A percentile compares a stretch with the other conserved stretches of the same genome.
These are phyloP conservation scores for Murraya koenigii DNA, from an alignment of 345 rosid species.

Conservation along the genomic window DNA sequence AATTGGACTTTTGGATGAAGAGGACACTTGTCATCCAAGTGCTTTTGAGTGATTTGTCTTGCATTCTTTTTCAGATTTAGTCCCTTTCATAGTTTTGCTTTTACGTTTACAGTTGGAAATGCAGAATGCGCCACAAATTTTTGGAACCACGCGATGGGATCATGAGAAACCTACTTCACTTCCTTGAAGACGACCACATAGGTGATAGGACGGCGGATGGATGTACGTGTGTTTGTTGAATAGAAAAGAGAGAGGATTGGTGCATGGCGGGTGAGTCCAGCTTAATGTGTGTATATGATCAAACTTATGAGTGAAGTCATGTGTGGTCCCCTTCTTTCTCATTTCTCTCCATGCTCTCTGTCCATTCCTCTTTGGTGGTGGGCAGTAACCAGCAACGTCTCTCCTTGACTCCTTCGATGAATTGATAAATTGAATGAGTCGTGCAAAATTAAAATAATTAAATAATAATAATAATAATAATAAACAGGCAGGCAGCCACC, in stretches of 20 bases:
- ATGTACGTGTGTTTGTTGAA: too few species aligned
- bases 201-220: not conserved
- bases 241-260: not conserved
- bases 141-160: not conserved
- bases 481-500: not conserved
- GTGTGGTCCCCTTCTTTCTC: not conserved
- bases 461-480: too few species aligned
- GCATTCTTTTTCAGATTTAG: not conserved
- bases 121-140: not conserved
- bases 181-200: not conserved
- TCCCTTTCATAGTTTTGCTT: not conserved
- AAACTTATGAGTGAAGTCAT: not conserved
- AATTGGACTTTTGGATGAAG: slow-evolving; percentile 2
- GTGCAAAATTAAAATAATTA: too few species aligned
- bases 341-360: not conserved
- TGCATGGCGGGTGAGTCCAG: not conserved
- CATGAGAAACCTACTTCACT: not conserved
- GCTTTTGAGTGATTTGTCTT: not conserved
- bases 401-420: too few species aligned
- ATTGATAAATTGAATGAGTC: too few species aligned
- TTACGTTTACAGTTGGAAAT: too few species aligned
- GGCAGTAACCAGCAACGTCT: too few species aligned
- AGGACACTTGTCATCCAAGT: not conserved
- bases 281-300: not conserved
- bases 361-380: not conserved